Base-by-base conservation (phyloP, 106 monocot genomes). In the Dioscorea zingiberensis region DNA sequence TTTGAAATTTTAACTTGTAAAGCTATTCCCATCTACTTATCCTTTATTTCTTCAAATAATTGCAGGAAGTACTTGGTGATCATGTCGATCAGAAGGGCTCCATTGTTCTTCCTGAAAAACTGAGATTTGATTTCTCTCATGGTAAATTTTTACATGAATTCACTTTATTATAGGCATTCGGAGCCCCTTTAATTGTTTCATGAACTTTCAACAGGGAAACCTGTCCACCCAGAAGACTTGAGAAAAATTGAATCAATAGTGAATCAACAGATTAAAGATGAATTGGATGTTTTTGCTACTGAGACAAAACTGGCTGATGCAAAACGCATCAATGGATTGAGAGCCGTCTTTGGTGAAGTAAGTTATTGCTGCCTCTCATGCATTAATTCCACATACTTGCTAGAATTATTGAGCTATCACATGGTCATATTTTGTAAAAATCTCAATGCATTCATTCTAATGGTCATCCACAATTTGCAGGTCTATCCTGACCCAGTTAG, bases 31-130 rank as follows among this genome's bases (percentile, higher is more conserved):
- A 38, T 38, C 38, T 6, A 6, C 38, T 10, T 38, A 8, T 15
- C 13, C 48, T 21, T 65, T 65, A 18, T 46, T 25, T 27, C 30
- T 61, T 15, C 29, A 30, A 61, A 2, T 69, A 16, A 17, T 10
- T 38, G 45, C 79, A 97, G 97, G 88, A 92, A 75, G 81, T 97
- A 27, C 92, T 97, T 77, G 97, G 97, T 62, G 88, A 97, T 64
- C 95, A 97, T 79, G 71, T 97, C 73, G 95, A 92, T 78, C 95
- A 97, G 63, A 97, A 97, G 66, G 95, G 95, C 48, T 97, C 97
- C 49, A 97, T 92, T 78, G 97, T 97, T 80, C 92, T 97, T 64
- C 97, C 97, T 54, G 91, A 97, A 57, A 97, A 97, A 64, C 72
- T 97, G 56, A 67, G 92, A 60, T 97, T 78, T 81, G 97, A 97